These are phyloP conservation scores for Pulveroboletus sp. DNA, from an alignment of 768 basidiomycete genomes.

Conservation along the genomic window DNA sequence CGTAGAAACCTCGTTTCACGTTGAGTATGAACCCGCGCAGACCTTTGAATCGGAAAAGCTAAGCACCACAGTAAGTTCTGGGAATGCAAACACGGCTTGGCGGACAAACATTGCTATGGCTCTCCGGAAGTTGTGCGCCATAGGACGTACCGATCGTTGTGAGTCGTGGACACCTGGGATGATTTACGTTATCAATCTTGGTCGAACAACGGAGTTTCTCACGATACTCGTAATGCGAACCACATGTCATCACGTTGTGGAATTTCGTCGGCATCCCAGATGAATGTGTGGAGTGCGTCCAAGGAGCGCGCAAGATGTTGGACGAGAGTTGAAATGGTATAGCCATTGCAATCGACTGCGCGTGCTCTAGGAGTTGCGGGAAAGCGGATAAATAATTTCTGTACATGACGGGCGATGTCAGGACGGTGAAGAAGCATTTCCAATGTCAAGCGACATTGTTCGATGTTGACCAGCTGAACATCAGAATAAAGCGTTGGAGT, in stretches of 20 bases:
- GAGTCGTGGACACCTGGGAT: constrained; percentile 60
- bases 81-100: not conserved
- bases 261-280: constrained; percentile 70
- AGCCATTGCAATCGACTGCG: constrained; percentile 17
- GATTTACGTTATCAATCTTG: not conserved
- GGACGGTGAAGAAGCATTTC: constrained; percentile 56
- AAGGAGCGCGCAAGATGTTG: constrained; percentile 49
- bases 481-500: constrained; percentile 58
- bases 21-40: constrained; percentile 61
- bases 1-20: constrained; percentile 61
- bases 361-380: constrained; percentile 28
- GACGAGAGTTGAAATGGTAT: constrained; percentile 50
- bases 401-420: constrained; percentile 66
- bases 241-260: constrained; percentile 74
- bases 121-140: constrained; percentile 55
- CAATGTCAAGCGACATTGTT: constrained; percentile 65
- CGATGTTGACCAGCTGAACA: constrained; percentile 50
- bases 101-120: constrained; percentile 58
- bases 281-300: constrained; percentile 64
- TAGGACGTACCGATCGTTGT: constrained; percentile 61
- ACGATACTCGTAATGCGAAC: constrained; percentile 71
- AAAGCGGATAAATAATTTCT: constrained; percentile 49
- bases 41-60: constrained; percentile 70
- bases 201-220: constrained; percentile 13
- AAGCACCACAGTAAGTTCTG: not conserved